phyloP scores from a whole-genome alignment of 306 rosid genomes.

The Acacia melanoxylon region DNA sequence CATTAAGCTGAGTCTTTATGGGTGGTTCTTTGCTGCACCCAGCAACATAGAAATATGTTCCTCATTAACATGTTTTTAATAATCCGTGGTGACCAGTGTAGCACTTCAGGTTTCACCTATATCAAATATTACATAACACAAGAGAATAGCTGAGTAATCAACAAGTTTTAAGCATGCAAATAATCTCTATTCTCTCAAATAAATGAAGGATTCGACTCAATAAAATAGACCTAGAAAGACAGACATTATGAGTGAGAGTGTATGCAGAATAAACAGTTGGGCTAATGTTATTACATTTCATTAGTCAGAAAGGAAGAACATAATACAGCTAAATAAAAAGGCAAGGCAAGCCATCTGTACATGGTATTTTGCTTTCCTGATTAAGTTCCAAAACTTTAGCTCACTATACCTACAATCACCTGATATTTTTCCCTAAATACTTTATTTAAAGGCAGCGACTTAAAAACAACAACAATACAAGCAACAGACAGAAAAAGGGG shows the following conservation, averaged over 20 bases:
- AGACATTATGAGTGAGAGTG: constrained; percentile 18
- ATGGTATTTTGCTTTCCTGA: not conserved
- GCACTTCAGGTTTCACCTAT: constrained; percentile 89
- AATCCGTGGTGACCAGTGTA: constrained; percentile 93
- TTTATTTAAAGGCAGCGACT: not conserved
- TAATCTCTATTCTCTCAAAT: constrained; percentile 23
- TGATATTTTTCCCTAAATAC: not conserved
- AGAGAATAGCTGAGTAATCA: constrained; percentile 5
- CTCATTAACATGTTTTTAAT: not conserved
- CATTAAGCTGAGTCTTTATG: not conserved
- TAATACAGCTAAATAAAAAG: not conserved
- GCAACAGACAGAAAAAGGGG: not conserved
- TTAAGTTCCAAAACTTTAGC: not conserved
- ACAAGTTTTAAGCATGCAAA: constrained; percentile 25
- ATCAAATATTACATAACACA: constrained; percentile 27
- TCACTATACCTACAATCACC: not conserved
- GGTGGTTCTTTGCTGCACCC: not conserved
- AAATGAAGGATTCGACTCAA: constrained; percentile 15
- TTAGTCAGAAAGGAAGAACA: not conserved
- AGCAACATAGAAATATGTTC: not conserved
- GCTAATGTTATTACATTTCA: not conserved
- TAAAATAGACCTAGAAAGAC: not conserved
- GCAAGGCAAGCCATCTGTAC: not conserved
- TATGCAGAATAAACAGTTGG: constrained; percentile 25
- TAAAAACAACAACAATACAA: not conserved